Base-by-base conservation (phyloP, 495 filamentous ascomycete species). In the Aspergillus taichungensis region DNA sequence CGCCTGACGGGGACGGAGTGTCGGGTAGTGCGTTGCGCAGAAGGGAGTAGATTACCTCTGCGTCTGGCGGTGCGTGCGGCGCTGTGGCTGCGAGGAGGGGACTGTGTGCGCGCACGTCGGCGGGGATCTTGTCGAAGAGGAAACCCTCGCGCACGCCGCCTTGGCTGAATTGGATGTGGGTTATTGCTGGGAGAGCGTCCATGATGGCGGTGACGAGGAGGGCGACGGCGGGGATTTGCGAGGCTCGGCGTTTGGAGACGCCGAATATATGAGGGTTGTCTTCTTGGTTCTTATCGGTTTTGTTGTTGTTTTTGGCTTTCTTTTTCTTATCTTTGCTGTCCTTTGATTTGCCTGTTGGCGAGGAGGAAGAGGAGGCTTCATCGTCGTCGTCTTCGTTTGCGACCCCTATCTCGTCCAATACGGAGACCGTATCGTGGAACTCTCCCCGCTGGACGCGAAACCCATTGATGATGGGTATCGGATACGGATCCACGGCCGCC, bases 121-220 rank as follows among this genome's bases (percentile, higher is more conserved):
- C 37, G 0, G 76, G 67, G 13, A 95, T 69, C 29, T 68, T 77
- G 61, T 81, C 75, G 62, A 82, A 87, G 30, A 92, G 63, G 8
- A 79, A 78, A 0, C 88, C 88, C 59, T 94, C 88, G 13, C 88
- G 73, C 45, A 94, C 87, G 5, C 88, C 88, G 13, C 78, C 88
- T 53, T 85, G 79, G 54, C 85, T 88, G 66, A 94, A 95, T 6
- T 77, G 76, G 3, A 87, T 83, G 18, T 79, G 71, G 36, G 73
- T 74, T 45, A 94, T 85, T 18, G 60, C 62, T 6, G 85, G 84
- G 13, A 92, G 66, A 3, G 83, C 77, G 10, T 75, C 71, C 30
- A 79, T 68, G 5, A 95, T 72, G 10, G 82, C 80, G 30, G 82
- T 74, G 8, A 95, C 77, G 6, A 94, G 73, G 13, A 85, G 75